Percentiles rank a stretch among this genome's conserved stretches.
Evolutionary conservation across 2,329 filamentous ascomycete species (phyloP).

Genomic region (Pseudogymnoascus sp.): DNA sequence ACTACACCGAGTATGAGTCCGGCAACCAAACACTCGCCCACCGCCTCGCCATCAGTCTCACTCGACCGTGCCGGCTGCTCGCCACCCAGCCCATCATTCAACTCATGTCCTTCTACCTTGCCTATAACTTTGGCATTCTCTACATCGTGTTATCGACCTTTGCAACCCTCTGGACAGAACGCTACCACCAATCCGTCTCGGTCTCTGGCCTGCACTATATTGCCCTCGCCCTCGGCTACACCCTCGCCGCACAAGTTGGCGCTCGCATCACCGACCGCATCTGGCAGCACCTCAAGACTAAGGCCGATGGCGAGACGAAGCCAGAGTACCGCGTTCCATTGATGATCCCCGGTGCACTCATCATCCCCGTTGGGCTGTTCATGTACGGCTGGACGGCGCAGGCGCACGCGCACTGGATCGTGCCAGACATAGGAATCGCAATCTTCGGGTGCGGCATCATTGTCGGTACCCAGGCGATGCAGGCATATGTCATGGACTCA

Average conservation of each 20-base stretch:
- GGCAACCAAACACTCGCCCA: constrained; percentile 26
- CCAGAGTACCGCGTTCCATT: constrained; percentile 59
- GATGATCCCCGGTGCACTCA: constrained; percentile 42
- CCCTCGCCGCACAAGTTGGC: constrained; percentile 29
- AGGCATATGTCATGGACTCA: constrained; percentile 47
- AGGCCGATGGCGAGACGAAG: constrained; percentile 19
- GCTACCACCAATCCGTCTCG: constrained; percentile 48
- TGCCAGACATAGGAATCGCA: constrained; percentile 47
- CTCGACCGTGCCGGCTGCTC: constrained; percentile 44
- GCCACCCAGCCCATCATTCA: constrained; percentile 45
- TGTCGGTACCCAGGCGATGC: constrained; percentile 27
- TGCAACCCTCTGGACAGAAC: constrained; percentile 45
- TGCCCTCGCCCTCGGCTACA: constrained; percentile 37
- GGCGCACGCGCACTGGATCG: constrained; percentile 44
- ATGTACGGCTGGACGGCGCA: constrained; percentile 51
- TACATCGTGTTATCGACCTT: constrained; percentile 53
- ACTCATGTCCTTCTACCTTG: constrained; percentile 41
- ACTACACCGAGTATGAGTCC: constrained; percentile 45
- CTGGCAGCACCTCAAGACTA: constrained; percentile 22
- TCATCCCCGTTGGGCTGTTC: constrained; percentile 48
- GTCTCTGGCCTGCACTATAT: constrained; percentile 51
- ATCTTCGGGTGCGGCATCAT: constrained; percentile 42
- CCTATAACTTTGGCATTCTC: constrained; percentile 43
- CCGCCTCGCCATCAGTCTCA: constrained; percentile 34
- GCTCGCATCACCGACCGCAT: constrained; percentile 28